Conservation (phyloP, 495 filamentous ascomycete species). For the Talaromyces borbonicus region DNA sequence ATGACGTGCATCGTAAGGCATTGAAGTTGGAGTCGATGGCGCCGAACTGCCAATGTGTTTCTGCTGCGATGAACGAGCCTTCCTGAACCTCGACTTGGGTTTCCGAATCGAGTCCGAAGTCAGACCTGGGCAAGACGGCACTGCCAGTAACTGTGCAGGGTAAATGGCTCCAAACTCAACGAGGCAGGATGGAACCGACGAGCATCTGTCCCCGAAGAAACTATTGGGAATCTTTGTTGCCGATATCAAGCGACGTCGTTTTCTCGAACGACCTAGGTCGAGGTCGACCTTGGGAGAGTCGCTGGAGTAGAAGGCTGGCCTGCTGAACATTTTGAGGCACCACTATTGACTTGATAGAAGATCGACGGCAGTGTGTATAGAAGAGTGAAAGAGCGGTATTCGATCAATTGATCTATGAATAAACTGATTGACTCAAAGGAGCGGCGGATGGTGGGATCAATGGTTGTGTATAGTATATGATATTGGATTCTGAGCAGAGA, state of each 20-base stretch:
- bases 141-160: conserved; percentile 2
- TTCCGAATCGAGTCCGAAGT: neutral
- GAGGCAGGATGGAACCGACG: neutral
- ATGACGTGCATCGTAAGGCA: no score
- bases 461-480: neutral
- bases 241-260: neutral
- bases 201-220: neutral
- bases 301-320: neutral
- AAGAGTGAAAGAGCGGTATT: neutral
- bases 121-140: neutral
- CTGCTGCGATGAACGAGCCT: neutral
- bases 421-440: neutral
- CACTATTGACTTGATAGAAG: no score
- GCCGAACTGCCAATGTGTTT: neutral
- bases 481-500: no score
- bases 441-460: neutral
- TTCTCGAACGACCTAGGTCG: neutral
- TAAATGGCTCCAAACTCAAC: neutral
- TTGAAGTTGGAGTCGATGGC: neutral
- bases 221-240: neutral
- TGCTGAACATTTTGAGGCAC: conserved; percentile 1
- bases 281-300: neutral
- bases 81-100: neutral
- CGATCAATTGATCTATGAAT: conserved; percentile 1
- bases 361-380: neutral